Conservation (phyloP, 306 rosid species). For the Crataegus laevigata region DNA sequence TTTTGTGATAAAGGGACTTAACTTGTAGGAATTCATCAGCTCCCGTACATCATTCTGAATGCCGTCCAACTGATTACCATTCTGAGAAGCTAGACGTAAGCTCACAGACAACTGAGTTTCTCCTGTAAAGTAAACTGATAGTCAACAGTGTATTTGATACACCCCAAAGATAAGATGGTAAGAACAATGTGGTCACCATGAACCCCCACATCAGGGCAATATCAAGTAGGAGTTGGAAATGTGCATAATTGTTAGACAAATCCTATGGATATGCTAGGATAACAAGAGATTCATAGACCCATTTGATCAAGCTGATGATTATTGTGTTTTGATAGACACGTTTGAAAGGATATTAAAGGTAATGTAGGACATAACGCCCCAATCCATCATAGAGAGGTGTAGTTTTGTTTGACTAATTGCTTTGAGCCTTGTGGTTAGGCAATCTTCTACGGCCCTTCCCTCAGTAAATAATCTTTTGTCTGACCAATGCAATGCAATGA, state of each 20-base stretch:
- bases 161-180: neutral
- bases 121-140: constrained; percentile 40
- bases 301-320: too few species aligned
- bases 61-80: constrained; percentile 36
- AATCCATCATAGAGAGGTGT: too few species aligned
- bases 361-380: too few species aligned
- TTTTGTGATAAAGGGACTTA: constrained; percentile 82
- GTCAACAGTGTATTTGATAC: constrained; percentile 9
- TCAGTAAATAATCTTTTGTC: too few species aligned
- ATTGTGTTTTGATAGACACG: too few species aligned
- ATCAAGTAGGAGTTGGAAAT: neutral
- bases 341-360: too few species aligned
- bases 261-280: neutral
- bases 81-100: constrained; percentile 55
- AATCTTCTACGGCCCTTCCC: too few species aligned
- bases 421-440: too few species aligned
- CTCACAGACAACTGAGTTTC: constrained; percentile 48
- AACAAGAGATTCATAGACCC: neutral
- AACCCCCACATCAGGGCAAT: neutral
- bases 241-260: neutral
- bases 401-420: too few species aligned
- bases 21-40: constrained; percentile 54
- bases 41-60: constrained; percentile 45
- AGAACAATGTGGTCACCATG: neutral
- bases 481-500: too few species aligned